Base-by-base conservation (phyloP, 495 filamentous ascomycete species). In the Opeltia flavorubescens region DNA sequence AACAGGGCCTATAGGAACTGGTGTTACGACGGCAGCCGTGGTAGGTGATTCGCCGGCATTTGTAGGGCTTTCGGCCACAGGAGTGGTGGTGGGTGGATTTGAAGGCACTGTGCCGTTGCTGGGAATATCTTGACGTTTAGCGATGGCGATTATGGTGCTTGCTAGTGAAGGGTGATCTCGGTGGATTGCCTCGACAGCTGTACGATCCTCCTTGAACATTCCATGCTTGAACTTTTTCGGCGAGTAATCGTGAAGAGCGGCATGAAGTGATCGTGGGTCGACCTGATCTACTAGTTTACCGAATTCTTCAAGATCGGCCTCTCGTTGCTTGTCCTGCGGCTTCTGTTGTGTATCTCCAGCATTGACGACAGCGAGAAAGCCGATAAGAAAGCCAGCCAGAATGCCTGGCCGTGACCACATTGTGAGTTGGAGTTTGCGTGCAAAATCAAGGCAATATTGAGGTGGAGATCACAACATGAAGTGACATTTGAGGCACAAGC, bases 161-260 rank as follows among this genome's bases (percentile, higher is more conserved):
- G 68, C 71, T 50, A 72, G 58, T 29, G 55, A 60, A 26, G 66
- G 54, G 44, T 72, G 60, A 50, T 72, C 70, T 24, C 56, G 56
- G 55, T 70, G 59, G 44, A 75, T 59, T 40, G 66, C 68, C 57
- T 72, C 63, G 26, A 67, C 61, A 42, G 69, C 70, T 23, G 55
- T 57, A 33, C 60, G 59, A 55, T 74, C 68, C 58, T 63, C 64
- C 17, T 50, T 57, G 50, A 66, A 75, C 54, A 74, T 63, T 52
- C 72, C 73, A 55, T 76, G 60, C 47, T 68, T 62, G 55, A 70
- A 76, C 54, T 66, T 59, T 41, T 57, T 70, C 33, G 58, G 59
- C 46, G 68, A 64, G 42, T 69, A 59, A 44, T 58, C 58, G 52
- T 76, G 71, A 40, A 76, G 60, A 38, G 65, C 68, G 45, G 65